A percentile compares a stretch with the other conserved stretches of the same genome.
These are phyloP conservation scores for Tetraselmis chui DNA, from an alignment of 139 green algal species.

Conservation along the genomic window DNA sequence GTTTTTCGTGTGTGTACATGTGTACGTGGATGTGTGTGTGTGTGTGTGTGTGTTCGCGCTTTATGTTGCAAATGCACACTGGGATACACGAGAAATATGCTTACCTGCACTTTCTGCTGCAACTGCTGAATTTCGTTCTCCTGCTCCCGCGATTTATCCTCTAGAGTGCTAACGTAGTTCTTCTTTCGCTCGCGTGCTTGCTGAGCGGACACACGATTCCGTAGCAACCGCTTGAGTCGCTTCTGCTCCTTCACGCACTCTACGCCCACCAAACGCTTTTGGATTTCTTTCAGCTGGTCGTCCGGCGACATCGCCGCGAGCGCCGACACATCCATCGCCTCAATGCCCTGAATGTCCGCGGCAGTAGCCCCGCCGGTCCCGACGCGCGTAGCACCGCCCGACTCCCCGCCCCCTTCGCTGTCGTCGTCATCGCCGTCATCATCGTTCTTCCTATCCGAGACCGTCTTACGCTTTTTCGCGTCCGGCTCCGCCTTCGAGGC, in stretches of 20 bases:
- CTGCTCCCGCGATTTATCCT: constrained; percentile 33
- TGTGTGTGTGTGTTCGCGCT: neutral
- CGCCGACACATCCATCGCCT: neutral
- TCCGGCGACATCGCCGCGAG: constrained; percentile 7
- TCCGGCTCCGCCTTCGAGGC: neutral
- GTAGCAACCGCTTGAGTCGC: constrained; percentile 53
- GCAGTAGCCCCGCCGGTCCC: too few relatives aligned
- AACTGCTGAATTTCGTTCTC: neutral
- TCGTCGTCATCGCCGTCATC: constrained; percentile 23
- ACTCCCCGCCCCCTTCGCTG: neutral
- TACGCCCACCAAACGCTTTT: neutral
- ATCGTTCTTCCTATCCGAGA: neutral
- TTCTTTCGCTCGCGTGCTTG: constrained; percentile 82
- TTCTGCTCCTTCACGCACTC: constrained; percentile 40
- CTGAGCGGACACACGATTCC: constrained; percentile 79
- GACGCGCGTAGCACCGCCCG: neutral
- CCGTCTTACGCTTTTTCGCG: neutral
- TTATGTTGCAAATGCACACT: neutral
- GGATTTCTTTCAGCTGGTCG: constrained; percentile 7
- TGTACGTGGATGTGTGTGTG: neutral
- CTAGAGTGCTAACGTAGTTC: constrained; percentile 55
- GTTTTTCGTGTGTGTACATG: too few relatives aligned
- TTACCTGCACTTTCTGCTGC: neutral
- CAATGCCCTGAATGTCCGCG: neutral
- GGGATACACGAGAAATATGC: neutral